Base-by-base conservation (phyloP, 2,329 filamentous ascomycete genomes). In the Aspergillus sojae region DNA sequence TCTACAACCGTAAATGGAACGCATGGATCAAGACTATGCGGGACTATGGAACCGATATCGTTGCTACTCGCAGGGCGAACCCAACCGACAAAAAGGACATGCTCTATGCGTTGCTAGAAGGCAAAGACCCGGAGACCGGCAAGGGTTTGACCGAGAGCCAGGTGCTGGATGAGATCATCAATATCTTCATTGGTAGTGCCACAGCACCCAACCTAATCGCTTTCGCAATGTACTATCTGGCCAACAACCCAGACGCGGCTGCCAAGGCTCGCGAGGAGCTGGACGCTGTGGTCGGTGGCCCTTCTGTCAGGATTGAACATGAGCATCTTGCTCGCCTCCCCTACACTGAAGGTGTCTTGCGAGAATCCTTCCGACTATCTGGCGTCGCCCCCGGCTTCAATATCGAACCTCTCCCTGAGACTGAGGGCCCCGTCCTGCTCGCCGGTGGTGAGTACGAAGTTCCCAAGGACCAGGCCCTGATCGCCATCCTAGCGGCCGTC, bases 161-260 rank as follows among this genome's bases (percentile, higher is more conserved):
- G 63, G 83, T 91, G 56, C 82, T 89, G 55, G 87, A 91, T 74
- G 89, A 92, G 73, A 87, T 92, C 67, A 85, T 91, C 59, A 85
- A 85, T 2, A 90, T 91, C 80, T 84, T 90, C 46, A 74, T 77
- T 68, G 82, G 88, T 1, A 89, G 91, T 65, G 90, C 92, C 69
- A 93, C 91, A 0, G 90, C 90, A 0, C 87, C 88, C 1, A 89
- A 89, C 3, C 77, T 89, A 19, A 74, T 93, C 14, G 85, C 88
- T 0, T 92, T 91, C 70, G 77, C 84, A 0, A 85, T 91, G 57
- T 89, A 88, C 71, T 82, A 89, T 61, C 80, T 93, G 2, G 74
- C 91, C 41, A 88, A 88, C 72, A 82, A 89, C 68, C 89, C 89
- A 0, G 81, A 83, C 1, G 80, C 82, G 1, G 87, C 89, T 65